Base-by-base conservation (phyloP, 2,329 filamentous ascomycete genomes). In the Xenoacremonium recifei region DNA sequence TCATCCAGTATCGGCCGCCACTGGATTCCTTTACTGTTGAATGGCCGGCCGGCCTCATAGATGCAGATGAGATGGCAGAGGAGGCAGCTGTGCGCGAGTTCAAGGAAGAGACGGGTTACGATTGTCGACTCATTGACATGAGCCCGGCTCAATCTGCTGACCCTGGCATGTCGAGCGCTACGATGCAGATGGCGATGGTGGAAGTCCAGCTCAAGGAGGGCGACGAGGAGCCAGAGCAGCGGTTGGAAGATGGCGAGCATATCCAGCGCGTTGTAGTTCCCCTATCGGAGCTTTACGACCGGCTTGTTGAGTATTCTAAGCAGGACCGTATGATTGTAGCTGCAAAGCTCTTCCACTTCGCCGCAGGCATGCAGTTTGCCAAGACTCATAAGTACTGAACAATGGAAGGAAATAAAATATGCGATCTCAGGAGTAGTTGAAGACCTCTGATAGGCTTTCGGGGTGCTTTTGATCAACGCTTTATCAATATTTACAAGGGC, bases 311-410 rank as follows among this genome's bases (percentile, higher is more conserved):
- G 39, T 58, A 58, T 30, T 54, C 54, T 1, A 58, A 58, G 38
- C 41, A 49, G 17, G 49, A 54, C 16, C 44, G 55, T 3, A 55
- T 51, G 18, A 39, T 58, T 13, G 49, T 58, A 3, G 55, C 55
- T 7, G 54, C 54, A 23, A 58, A 58, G 37, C 45, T 58, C 12
- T 58, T 58, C 18, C 55, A 58, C 32, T 58, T 58, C 45, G 55
- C 54, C 7, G 55, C 55, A 20, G 54, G 55, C 9, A 58, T 58
- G 55, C 51, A 58, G 36, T 58, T 58, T 47, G 55, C 54, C 0
- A 44, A 58, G 35, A 58, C 55, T 20, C 55, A 58, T 23, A 58
- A 58, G 40, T 58, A 58, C 12, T 58, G 15, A 9, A 7, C 7
- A 33, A 27, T 9, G 9, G 23, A 9, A 9, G 23, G 23, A 13